Evolutionary conservation across 495 filamentous ascomycete species (phyloP).

Genomic region (Podospora comata): DNA sequence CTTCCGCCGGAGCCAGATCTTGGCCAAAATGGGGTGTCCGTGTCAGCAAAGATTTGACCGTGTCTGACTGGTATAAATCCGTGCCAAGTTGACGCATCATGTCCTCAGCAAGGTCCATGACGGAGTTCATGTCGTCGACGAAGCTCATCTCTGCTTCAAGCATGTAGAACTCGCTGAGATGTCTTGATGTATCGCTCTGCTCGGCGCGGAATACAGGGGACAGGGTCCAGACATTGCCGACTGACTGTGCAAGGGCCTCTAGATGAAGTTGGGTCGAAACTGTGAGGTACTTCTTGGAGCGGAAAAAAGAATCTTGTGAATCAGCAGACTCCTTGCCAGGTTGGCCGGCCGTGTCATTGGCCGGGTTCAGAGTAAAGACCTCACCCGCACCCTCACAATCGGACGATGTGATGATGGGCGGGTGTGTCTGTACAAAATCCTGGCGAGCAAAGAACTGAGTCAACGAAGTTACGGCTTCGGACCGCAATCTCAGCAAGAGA

Average conservation of each 20-base stretch:
- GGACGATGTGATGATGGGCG: slow-evolving; percentile 92
- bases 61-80: slow-evolving; percentile 51
- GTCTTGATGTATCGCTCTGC: slow-evolving; percentile 87
- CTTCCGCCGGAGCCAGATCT: slow-evolving; percentile 37
- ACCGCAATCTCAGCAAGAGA: slow-evolving; percentile 77
- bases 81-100: slow-evolving; percentile 63
- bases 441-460: slow-evolving; percentile 66
- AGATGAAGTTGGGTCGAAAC: slow-evolving; percentile 94
- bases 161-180: slow-evolving; percentile 99
- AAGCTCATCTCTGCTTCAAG: slow-evolving; percentile 87
- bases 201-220: slow-evolving; percentile 94
- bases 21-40: slow-evolving; percentile 31
- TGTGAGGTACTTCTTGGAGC: slow-evolving; percentile 87
- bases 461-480: slow-evolving; percentile 67
- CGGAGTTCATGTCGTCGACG: slow-evolving; percentile 59
- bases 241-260: slow-evolving; percentile 83
- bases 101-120: slow-evolving; percentile 78
- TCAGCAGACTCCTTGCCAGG: slow-evolving; percentile 11
- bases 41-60: slow-evolving; percentile 57
- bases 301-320: slow-evolving; percentile 61
- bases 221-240: slow-evolving; percentile 90
- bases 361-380: slow-evolving; percentile 70
- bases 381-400: slow-evolving; percentile 97
- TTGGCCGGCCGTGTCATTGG: slow-evolving; percentile 29
- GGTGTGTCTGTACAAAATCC: slow-evolving; percentile 81